Percentiles rank a stretch among this genome's conserved stretches.
phyloP scores from a whole-genome alignment of 1,139 yeast genomes.

The Lodderomyces pseudojiufengensis region DNA sequence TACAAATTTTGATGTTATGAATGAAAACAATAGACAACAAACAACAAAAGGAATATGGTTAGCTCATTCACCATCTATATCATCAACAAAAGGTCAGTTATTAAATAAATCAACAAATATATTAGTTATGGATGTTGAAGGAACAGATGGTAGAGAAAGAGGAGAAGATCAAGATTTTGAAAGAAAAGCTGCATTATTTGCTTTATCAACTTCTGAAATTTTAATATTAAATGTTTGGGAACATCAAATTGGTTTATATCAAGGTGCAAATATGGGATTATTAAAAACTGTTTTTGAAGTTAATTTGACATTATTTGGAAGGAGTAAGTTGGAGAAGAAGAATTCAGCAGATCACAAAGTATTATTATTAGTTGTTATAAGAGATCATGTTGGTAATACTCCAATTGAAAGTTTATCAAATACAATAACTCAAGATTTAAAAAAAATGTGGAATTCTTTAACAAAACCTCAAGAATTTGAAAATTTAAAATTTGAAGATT shows the following conservation, averaged over 20 bases:
- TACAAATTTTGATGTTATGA: conserved; percentile 91
- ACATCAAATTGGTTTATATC: conserved; percentile 92
- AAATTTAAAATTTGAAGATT: conserved; percentile 58
- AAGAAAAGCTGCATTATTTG: conserved; percentile 92
- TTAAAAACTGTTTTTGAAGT: conserved; percentile 95
- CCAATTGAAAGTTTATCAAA: conserved; percentile 69
- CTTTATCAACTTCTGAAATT: conserved; percentile 86
- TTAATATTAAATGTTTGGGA: conserved; percentile 95
- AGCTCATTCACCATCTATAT: conserved; percentile 56
- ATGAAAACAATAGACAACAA: conserved; percentile 73
- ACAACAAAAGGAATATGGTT: conserved; percentile 97
- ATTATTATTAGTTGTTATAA: conserved; percentile 76
- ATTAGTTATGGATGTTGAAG: conserved; percentile 95
- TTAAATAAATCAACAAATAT: conserved; percentile 33
- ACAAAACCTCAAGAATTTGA: conserved; percentile 66
- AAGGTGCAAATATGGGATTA: conserved; percentile 96
- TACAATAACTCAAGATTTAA: conserved; percentile 67
- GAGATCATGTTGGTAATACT: conserved; percentile 89
- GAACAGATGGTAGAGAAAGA: conserved; percentile 96
- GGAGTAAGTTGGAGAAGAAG: conserved; percentile 30
- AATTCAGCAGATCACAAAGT: conserved; percentile 53
- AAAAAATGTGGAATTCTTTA: conserved; percentile 73
- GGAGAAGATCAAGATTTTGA: conserved; percentile 99
- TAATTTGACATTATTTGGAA: conserved; percentile 73
- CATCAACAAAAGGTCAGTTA: conserved; percentile 21